Percentiles rank a stretch among this genome's conserved stretches.
Conservation (phyloP, 1,284 basidiomycete genomes). For the Somion occarium region DNA sequence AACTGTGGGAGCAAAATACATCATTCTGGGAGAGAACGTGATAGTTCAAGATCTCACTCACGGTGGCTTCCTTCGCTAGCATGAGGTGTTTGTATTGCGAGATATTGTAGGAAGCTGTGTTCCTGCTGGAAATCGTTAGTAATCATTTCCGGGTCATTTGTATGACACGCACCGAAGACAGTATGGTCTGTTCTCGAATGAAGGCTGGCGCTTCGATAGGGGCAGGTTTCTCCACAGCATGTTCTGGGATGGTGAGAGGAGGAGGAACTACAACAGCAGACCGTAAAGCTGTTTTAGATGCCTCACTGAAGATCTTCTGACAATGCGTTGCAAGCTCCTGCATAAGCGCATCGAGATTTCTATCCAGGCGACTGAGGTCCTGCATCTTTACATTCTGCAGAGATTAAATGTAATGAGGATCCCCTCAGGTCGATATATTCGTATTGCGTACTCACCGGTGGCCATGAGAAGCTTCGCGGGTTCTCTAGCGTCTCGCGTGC, state of each 20-base stretch:
- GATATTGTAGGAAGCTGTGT: slow-evolving; percentile 20
- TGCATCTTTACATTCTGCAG: slow-evolving; percentile 42
- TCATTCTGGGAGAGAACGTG: not conserved
- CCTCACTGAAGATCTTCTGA: slow-evolving; percentile 55
- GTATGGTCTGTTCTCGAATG: slow-evolving; percentile 11
- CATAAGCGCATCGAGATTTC: slow-evolving; percentile 64
- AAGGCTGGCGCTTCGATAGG: slow-evolving; percentile 2
- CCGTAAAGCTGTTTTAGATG: slow-evolving; percentile 59
- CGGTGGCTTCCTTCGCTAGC: slow-evolving; percentile 17
- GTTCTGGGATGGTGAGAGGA: not conserved
- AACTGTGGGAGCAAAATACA: slow-evolving; percentile 12
- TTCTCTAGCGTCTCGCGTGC: slow-evolving; percentile 7
- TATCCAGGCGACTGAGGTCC: slow-evolving; percentile 55
- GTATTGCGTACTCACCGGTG: slow-evolving; percentile 19
- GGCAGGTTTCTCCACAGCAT: not conserved
- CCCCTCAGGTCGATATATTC: slow-evolving; percentile 16
- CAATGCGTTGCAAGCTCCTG: slow-evolving; percentile 59
- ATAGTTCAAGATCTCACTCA: slow-evolving; percentile 13
- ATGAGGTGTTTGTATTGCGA: slow-evolving; percentile 22
- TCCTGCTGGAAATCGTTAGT: slow-evolving; percentile 12
- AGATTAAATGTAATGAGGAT: slow-evolving; percentile 5
- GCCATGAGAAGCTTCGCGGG: slow-evolving; percentile 10
- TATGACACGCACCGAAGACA: not conserved
- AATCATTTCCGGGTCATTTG: not conserved
- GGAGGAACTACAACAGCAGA: slow-evolving; percentile 39